Evolutionary conservation across 805 yeast genomes (phyloP), one percentile per base, ranked within the genome.

Genomic region (Nakazawaea ambrosiae): DNA sequence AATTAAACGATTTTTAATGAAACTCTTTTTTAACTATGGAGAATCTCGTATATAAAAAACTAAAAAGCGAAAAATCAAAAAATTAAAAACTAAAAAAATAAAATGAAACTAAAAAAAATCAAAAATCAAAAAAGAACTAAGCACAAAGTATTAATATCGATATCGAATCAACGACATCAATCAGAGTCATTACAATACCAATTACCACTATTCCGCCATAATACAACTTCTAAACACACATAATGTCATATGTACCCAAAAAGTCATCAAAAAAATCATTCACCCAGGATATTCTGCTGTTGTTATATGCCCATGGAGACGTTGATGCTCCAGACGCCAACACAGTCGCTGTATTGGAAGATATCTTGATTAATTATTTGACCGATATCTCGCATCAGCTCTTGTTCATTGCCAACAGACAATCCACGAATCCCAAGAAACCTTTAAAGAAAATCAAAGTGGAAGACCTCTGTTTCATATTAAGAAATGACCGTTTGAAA

Each of bases 271-370:
- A 39, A 32, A 30, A 30, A 19, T 30, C 34, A 32, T 65, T 63
- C 45, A 49, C 60, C 19, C 55, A 51, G 33, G 70, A 75, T 43
- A 60, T 79, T 23, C 70, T 73, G 45, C 68, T 82, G 0, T 54
- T 82, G 34, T 55, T 82, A 39, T 82, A 75, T 46, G 88, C 88
- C 0, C 81, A 70, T 53, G 90, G 90, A 1, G 90, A 82, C 49
- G 79, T 73, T 2, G 58, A 72, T n/a, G 67, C 75, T 31, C 90
- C 90, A 1, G 63, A 75, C 31, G 68, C 73, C 10, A 85, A 80
- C 40, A 77, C 85, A 0, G 75, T 78, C 1, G 75, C 77, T 24
- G 72, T 75, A 3, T 51, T 82, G 23, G 90, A 82, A 47, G 90
- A 82, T 44, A 65, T 81, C 5, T 66, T 82, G 8, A 72, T 79